Conservation (phyloP, 2,329 filamentous ascomycete species). For the Fusarium tricinctum region DNA sequence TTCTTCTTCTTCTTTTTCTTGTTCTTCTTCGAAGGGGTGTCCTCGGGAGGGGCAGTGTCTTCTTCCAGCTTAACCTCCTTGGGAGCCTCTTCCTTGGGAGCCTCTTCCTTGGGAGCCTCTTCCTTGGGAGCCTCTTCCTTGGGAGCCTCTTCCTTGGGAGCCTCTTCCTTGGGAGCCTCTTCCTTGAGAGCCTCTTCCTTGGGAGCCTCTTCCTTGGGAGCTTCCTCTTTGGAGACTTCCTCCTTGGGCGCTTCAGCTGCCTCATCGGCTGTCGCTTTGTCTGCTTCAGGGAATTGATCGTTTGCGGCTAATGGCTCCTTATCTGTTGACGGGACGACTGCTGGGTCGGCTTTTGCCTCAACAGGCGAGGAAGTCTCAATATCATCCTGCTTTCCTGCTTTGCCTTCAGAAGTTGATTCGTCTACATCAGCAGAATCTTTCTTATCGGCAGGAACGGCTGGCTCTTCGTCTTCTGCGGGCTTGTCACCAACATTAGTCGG, state of each 20-base stretch:
- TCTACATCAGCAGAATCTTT: neutral
- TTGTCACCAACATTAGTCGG: slow-evolving; percentile 2
- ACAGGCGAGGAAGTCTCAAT: neutral
- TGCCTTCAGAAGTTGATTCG: neutral
- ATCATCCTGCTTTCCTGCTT: neutral
- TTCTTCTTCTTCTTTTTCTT: slow-evolving; percentile 34
- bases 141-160: slow-evolving; percentile 8
- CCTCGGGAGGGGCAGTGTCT: slow-evolving; percentile 4
- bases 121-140: slow-evolving; percentile 9
- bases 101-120: slow-evolving; percentile 2
- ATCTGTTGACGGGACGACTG: neutral
- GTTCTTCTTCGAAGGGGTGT: slow-evolving; percentile 15
- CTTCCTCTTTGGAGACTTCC: slow-evolving; percentile 6
- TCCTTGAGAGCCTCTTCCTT: neutral
- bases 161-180: slow-evolving; percentile 2
- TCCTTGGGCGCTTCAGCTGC: slow-evolving; percentile 6
- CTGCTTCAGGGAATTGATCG: slow-evolving; percentile 9
- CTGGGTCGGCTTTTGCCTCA: neutral
- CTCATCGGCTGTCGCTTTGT: slow-evolving; percentile 8
- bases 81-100: neutral
- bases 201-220: neutral
- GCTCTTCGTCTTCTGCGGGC: slow-evolving; percentile 3
- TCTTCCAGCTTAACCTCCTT: slow-evolving; percentile 16
- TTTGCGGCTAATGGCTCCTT: neutral
- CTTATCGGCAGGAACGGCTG: neutral